Evolutionary conservation across 768 basidiomycete species (phyloP).

Genomic region (Plicaturopsis crispa): DNA sequence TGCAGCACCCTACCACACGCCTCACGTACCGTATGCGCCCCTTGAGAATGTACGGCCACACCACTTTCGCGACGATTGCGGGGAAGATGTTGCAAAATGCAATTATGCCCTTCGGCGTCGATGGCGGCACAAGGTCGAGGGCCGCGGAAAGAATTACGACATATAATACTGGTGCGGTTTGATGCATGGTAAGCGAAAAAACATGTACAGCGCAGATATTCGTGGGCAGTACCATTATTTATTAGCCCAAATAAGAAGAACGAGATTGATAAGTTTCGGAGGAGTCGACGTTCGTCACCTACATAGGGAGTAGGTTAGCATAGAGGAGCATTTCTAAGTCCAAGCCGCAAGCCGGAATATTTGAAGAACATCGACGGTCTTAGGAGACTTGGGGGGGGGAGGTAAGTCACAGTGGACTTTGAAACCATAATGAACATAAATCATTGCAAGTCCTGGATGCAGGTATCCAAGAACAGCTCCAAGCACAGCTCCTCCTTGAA

Average conservation of each 20-base stretch:
- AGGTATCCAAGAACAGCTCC: no score
- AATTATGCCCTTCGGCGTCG: conserved; percentile 92
- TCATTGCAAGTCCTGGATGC: no score
- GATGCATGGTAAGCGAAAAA: conserved; percentile 3
- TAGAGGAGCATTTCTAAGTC: no score
- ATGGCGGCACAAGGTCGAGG: conserved; percentile 84
- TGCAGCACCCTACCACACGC: conserved; percentile 69
- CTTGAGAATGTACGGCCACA: conserved; percentile 87
- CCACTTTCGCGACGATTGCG: conserved; percentile 77
- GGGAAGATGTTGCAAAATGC: conserved; percentile 94
- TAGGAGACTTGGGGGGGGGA: no score
- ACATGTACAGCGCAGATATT: conserved; percentile 7
- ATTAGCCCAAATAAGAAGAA: conserved; percentile 92
- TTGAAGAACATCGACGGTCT: no score
- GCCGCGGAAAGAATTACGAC: conserved; percentile 97
- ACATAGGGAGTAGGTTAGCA: no score
- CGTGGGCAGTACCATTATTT: conserved; percentile 76
- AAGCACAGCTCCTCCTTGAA: no score
- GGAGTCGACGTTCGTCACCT: conserved; percentile 17
- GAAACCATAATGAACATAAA: no score
- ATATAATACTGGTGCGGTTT: conserved; percentile 60
- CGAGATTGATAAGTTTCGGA: conserved; percentile 40
- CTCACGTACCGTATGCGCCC: conserved; percentile 78
- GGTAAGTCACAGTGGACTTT: no score
- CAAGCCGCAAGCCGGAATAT: no score